Conservation (phyloP, 2,329 filamentous ascomycete genomes). For the Drechslerella coelobrocha region DNA sequence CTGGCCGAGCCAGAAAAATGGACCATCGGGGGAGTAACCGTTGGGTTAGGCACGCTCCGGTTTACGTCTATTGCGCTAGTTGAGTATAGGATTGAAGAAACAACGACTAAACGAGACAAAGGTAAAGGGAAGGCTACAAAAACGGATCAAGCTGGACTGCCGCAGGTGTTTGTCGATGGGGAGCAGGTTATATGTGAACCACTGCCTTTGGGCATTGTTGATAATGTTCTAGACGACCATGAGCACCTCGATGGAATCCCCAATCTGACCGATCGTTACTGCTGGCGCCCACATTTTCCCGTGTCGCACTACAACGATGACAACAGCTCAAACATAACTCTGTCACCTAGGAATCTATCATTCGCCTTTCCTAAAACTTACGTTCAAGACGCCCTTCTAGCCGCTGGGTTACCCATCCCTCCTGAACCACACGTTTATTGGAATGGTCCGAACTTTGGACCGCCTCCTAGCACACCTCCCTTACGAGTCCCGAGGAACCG, state of each 20-base stretch:
- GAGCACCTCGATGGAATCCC: slow-evolving; percentile 45
- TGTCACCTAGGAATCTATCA: slow-evolving; percentile 41
- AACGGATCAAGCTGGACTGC: not conserved
- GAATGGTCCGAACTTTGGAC: slow-evolving; percentile 46
- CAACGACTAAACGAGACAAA: slow-evolving; percentile 26
- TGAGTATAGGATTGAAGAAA: slow-evolving; percentile 39
- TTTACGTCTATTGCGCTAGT: slow-evolving; percentile 40
- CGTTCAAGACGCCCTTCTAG: slow-evolving; percentile 38
- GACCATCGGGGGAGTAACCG: slow-evolving; percentile 35
- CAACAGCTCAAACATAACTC: slow-evolving; percentile 30
- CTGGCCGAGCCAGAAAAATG: slow-evolving; percentile 26
- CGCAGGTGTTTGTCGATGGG: slow-evolving; percentile 24
- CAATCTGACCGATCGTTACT: slow-evolving; percentile 41
- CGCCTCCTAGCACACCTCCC: slow-evolving; percentile 28
- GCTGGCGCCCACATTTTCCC: slow-evolving; percentile 46
- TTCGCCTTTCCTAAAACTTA: slow-evolving; percentile 45
- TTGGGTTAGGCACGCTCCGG: slow-evolving; percentile 43
- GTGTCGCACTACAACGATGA: slow-evolving; percentile 37
- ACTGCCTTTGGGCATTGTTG: slow-evolving; percentile 19
- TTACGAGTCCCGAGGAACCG: slow-evolving; percentile 43
- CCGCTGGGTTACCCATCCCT: slow-evolving; percentile 32
- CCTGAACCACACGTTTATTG: slow-evolving; percentile 43
- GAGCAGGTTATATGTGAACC: slow-evolving; percentile 32
- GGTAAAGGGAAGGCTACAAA: slow-evolving; percentile 39
- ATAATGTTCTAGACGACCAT: slow-evolving; percentile 19